Percentiles rank a stretch among this genome's conserved stretches.
Conservation (phyloP, 2,329 filamentous ascomycete species). For the Alternaria burnsii region DNA sequence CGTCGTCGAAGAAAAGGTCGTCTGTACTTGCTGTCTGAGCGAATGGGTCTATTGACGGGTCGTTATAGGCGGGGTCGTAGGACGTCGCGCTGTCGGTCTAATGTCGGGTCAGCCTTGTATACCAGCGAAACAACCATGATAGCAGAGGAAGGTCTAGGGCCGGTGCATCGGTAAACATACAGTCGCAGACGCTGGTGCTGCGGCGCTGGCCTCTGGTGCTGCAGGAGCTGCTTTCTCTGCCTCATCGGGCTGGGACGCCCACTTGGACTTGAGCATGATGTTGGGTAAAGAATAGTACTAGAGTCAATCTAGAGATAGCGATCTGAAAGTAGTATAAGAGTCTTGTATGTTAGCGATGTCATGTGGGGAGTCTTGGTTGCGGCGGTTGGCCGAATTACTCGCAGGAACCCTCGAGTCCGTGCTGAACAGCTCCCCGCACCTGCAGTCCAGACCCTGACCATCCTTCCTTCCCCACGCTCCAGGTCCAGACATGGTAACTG, state of each 20-base stretch:
- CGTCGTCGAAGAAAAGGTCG: conserved; percentile 62
- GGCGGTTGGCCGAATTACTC: conserved; percentile 7
- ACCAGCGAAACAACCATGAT: conserved; percentile 11
- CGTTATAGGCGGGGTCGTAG: conserved; percentile 41
- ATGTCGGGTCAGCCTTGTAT: conserved; percentile 5
- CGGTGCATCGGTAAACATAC: background rate
- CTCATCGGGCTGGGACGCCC: conserved; percentile 37
- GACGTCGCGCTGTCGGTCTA: conserved; percentile 30
- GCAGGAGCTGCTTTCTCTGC: conserved; percentile 5
- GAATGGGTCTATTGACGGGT: conserved; percentile 54
- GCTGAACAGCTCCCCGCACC: conserved; percentile 16
- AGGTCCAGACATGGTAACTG: background rate
- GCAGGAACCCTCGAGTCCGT: conserved; percentile 15
- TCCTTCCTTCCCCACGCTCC: background rate
- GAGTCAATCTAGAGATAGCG: conserved; percentile 4
- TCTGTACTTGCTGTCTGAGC: conserved; percentile 61
- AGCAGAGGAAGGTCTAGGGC: background rate
- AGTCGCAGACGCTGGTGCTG: conserved; percentile 18
- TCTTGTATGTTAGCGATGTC: conserved; percentile 3
- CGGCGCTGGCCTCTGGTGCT: conserved; percentile 7
- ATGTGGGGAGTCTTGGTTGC: background rate
- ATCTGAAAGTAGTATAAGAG: background rate
- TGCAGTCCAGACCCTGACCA: conserved; percentile 7
- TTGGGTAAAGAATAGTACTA: conserved; percentile 2
- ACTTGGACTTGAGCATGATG: conserved; percentile 46